phyloP scores from a whole-genome alignment of 176 grass and related monocot genomes.

The Canna indica region DNA sequence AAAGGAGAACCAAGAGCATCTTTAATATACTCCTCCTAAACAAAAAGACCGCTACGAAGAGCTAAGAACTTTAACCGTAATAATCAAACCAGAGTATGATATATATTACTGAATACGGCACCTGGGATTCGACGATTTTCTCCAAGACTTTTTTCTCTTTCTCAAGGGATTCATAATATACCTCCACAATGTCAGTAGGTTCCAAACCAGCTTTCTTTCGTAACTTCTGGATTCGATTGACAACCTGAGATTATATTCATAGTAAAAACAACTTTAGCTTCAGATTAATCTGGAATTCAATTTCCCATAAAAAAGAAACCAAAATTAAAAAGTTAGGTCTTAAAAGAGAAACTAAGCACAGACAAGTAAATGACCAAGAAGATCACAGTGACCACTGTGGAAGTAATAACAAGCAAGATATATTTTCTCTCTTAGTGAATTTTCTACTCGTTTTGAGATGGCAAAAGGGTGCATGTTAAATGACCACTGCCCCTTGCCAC shows the following conservation, averaged over 20 bases:
- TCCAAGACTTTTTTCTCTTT: constrained; percentile 36
- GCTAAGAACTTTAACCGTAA: not conserved
- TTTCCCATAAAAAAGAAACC: too few species aligned
- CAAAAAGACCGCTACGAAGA: not conserved
- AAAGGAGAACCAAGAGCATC: constrained; percentile 58
- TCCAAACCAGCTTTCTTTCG: constrained; percentile 84
- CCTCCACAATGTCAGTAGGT: constrained; percentile 79
- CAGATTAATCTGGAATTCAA: constrained; percentile 10
- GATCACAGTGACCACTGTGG: too few species aligned
- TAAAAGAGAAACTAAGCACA: not conserved
- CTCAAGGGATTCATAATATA: constrained; percentile 58
- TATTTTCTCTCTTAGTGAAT: too few species aligned
- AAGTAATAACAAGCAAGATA: too few species aligned
- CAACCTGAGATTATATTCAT: constrained; percentile 82
- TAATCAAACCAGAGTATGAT: not conserved
- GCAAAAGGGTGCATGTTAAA: too few species aligned
- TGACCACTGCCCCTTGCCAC: too few species aligned
- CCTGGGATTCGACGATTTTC: constrained; percentile 73
- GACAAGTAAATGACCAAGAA: too few species aligned
- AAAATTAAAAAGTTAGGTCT: too few species aligned
- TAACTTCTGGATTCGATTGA: constrained; percentile 93
- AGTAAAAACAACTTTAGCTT: too few species aligned
- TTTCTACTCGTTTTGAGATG: too few species aligned
- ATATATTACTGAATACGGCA: not conserved
- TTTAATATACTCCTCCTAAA: constrained; percentile 79